phyloP scores from a whole-genome alignment of 257 asterid genomes.

The Paraleonurus japonicus region DNA sequence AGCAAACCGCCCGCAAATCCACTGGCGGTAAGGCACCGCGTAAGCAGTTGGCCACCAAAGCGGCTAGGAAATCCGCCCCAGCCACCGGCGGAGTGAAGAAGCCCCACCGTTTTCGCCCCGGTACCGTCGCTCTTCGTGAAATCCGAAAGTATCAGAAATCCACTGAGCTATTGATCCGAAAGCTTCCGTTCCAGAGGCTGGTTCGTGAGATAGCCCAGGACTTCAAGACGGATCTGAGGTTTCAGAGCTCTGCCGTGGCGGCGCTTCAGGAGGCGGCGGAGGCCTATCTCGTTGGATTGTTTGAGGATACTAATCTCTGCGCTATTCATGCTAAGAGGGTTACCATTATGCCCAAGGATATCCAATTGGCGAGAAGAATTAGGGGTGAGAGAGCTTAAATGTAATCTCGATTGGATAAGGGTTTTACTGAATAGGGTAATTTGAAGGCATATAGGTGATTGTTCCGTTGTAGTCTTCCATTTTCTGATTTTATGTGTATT shows the following conservation, averaged over 20 bases:
- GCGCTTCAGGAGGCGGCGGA: too few relatives aligned
- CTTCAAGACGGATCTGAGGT: slow-evolving; percentile 26
- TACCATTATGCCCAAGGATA: slow-evolving; percentile 26
- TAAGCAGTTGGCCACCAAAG: slow-evolving; percentile 26
- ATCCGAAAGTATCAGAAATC: slow-evolving; percentile 23
- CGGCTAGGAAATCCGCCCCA: slow-evolving; percentile 28
- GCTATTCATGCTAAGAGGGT: slow-evolving; percentile 28
- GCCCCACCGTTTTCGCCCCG: slow-evolving; percentile 27
- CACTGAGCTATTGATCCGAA: slow-evolving; percentile 26
- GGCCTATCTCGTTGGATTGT: too few relatives aligned
- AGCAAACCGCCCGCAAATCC: slow-evolving; percentile 25
- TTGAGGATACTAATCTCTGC: too few relatives aligned
- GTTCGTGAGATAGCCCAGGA: slow-evolving; percentile 28
- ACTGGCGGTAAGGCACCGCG: slow-evolving; percentile 24
- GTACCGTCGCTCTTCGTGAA: slow-evolving; percentile 21
- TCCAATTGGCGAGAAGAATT: slow-evolving; percentile 22
- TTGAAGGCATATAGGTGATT: too few relatives aligned
- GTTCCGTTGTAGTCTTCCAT: too few relatives aligned
- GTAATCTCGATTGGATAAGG: not conserved
- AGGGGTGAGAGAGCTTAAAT: slow-evolving; percentile 28
- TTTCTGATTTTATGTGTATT: too few relatives aligned
- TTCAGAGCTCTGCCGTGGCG: slow-evolving; percentile 26
- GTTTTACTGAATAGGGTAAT: too few relatives aligned
- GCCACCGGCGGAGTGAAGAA: slow-evolving; percentile 32
- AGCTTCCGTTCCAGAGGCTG: too few relatives aligned